phyloP scores from a whole-genome alignment of 1,139 yeast genomes.

The Geotrichum siamense region DNA sequence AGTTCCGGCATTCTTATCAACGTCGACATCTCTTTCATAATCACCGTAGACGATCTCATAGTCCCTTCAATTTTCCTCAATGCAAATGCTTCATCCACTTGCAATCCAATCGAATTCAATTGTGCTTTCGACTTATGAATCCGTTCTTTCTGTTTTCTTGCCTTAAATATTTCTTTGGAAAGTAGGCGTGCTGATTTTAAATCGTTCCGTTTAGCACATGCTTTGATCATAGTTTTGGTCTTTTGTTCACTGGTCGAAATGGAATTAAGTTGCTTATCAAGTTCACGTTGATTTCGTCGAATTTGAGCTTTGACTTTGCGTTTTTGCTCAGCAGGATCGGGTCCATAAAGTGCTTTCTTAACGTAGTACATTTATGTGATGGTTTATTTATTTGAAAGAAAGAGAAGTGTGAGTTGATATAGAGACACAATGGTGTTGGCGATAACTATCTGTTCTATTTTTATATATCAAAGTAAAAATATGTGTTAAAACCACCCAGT shows the following conservation, averaged over 20 bases:
- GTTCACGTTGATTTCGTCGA: constrained; percentile 76
- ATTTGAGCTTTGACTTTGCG: constrained; percentile 74
- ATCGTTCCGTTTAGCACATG: constrained; percentile 75
- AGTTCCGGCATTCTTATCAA: constrained; percentile 75
- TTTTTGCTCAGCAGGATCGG: constrained; percentile 92
- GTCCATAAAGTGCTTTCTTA: constrained; percentile 87
- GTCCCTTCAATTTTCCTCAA: constrained; percentile 77
- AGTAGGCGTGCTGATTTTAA: constrained; percentile 64
- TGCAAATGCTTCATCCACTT: constrained; percentile 87
- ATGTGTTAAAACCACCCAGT: no score
- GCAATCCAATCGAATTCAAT: constrained; percentile 76
- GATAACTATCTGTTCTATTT: no score
- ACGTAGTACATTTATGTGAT: constrained; percentile 42
- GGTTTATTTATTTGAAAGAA: no score
- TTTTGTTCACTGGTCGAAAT: constrained; percentile 51
- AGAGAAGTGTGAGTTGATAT: no score
- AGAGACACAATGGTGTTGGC: no score
- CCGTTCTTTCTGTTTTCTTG: constrained; percentile 67
- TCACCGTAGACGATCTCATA: constrained; percentile 66
- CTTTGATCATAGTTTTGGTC: constrained; percentile 66
- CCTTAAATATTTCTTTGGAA: constrained; percentile 73
- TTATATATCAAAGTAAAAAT: no score
- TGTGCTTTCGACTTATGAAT: constrained; percentile 78
- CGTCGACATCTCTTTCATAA: constrained; percentile 85
- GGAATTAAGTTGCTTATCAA: constrained; percentile 64